phyloP scores from a whole-genome alignment of 345 rosid genomes.

The Dipteronia sinensis region DNA sequence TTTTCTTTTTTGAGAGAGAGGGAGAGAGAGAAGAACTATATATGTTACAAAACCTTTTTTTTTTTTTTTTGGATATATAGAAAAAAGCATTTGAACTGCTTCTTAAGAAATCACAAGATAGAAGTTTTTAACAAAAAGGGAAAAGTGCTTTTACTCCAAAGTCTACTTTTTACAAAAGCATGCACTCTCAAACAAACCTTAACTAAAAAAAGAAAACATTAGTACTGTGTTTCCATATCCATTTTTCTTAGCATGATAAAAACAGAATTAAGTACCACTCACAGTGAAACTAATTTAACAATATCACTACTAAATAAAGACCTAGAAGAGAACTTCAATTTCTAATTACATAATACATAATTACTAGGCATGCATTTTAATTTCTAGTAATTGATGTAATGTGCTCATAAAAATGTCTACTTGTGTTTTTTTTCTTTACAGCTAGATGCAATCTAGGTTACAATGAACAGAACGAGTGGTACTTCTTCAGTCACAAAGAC shows the following conservation, averaged over 20 bases:
- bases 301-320: neutral
- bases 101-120: neutral
- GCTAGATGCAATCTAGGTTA: constrained; percentile 83
- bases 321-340: neutral
- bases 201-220: neutral
- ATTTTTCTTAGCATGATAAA: neutral
- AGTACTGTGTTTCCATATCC: neutral
- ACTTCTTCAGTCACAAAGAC: constrained; percentile 97
- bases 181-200: neutral
- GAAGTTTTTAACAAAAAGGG: neutral
- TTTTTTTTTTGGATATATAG: too few relatives aligned
- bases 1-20: neutral
- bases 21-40: too few relatives aligned
- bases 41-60: too few relatives aligned
- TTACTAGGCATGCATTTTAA: neutral
- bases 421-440: constrained; percentile 27
- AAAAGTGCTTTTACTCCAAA: neutral
- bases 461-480: constrained; percentile 87
- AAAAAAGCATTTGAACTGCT: neutral
- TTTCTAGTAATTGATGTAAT: neutral
- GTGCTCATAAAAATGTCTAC: neutral
- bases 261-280: neutral
- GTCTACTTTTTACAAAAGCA: neutral
- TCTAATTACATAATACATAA: neutral
- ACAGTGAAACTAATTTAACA: neutral